A percentile compares a stretch with the other conserved stretches of the same genome.
These are phyloP conservation scores for Rhizophagus prolifer DNA, from an alignment of 192 early-diverging fungal genomes.

Conservation along the genomic window DNA sequence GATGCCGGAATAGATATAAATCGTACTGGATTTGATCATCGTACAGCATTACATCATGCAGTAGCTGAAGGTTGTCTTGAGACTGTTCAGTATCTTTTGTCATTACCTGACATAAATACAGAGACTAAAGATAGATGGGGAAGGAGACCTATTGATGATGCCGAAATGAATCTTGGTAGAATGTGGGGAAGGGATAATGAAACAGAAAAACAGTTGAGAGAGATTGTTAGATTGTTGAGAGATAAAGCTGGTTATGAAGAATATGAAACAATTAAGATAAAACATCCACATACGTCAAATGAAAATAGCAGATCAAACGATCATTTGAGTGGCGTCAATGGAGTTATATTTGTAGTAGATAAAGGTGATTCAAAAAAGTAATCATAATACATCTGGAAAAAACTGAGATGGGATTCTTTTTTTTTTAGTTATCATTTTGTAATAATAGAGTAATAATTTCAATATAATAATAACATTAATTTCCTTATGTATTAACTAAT, in stretches of 20 bases:
- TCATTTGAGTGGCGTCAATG: background rate
- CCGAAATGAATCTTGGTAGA: constrained; percentile 32
- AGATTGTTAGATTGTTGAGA: constrained; percentile 21
- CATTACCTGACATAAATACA: constrained; percentile 44
- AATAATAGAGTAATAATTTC: too few species aligned
- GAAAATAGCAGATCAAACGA: background rate
- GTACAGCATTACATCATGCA: constrained; percentile 71
- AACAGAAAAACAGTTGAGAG: background rate
- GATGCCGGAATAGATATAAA: constrained; percentile 72
- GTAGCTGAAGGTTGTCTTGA: constrained; percentile 46
- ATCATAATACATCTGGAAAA: too few species aligned
- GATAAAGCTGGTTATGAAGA: background rate
- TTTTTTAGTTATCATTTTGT: too few species aligned
- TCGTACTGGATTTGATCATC: constrained; percentile 55
- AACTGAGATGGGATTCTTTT: too few species aligned
- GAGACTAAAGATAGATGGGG: constrained; percentile 54
- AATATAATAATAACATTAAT: too few species aligned
- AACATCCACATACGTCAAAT: background rate
- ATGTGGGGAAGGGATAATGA: constrained; percentile 25
- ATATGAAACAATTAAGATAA: background rate
- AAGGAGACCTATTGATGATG: constrained; percentile 56
- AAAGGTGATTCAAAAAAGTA: too few species aligned
- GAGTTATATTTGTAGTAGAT: background rate
- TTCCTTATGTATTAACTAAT: too few species aligned
- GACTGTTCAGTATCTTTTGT: constrained; percentile 47